A percentile compares a stretch with the other conserved stretches of the same genome.
Conservation (phyloP, 371 early-diverging fungal species). For the Mortierella sp. region DNA sequence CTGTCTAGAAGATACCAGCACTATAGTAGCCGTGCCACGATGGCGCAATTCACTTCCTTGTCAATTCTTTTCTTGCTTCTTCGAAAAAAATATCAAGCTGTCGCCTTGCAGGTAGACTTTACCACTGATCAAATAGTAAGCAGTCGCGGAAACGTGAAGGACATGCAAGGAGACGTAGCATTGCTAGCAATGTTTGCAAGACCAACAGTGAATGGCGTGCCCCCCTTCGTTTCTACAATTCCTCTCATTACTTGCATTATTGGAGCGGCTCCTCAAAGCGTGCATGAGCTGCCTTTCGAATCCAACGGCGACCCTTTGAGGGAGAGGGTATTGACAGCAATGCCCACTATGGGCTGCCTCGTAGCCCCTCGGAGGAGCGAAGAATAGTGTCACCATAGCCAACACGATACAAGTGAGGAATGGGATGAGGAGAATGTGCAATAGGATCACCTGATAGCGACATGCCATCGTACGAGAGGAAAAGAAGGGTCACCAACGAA, state of each 20-base stretch:
- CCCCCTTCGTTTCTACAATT: not conserved
- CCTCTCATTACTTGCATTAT: not conserved
- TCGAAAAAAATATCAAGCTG: too few species aligned
- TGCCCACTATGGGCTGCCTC: too few species aligned
- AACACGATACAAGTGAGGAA: not conserved
- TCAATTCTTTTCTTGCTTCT: too few species aligned
- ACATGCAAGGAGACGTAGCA: not conserved
- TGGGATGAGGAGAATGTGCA: slow-evolving; percentile 2
- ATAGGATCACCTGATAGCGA: not conserved
- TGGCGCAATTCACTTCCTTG: too few species aligned
- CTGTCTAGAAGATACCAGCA: too few species aligned
- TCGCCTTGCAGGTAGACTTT: not conserved
- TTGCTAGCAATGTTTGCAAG: not conserved
- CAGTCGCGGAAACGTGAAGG: not conserved
- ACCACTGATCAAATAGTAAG: too few species aligned
- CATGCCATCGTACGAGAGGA: not conserved
- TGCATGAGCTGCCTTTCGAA: not conserved
- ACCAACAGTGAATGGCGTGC: not conserved
- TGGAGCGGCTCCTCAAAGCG: slow-evolving; percentile 4
- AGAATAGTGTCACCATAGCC: not conserved
- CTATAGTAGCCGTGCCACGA: too few species aligned
- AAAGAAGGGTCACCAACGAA: not conserved
- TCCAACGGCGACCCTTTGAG: not conserved
- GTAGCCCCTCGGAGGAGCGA: not conserved
- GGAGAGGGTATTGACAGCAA: not conserved